A percentile compares a stretch with the other conserved stretches of the same genome.
These are phyloP conservation scores for Naganishia kalamii DNA, from an alignment of 768 basidiomycete genomes.

Conservation along the genomic window DNA sequence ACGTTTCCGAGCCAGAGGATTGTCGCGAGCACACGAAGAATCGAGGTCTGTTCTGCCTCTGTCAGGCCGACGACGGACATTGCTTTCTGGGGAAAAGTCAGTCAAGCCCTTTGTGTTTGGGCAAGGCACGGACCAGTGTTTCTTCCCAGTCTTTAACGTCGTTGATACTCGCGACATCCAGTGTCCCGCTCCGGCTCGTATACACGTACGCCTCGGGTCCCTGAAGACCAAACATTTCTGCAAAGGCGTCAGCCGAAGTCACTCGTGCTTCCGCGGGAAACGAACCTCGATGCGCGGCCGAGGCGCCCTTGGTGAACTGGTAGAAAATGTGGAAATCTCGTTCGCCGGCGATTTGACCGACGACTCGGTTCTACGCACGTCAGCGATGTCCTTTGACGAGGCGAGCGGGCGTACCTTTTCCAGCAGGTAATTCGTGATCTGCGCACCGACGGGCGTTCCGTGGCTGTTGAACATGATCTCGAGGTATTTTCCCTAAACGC, in stretches of 20 bases:
- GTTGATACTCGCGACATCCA: slow-evolving; percentile 83
- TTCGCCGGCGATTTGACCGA: slow-evolving; percentile 92
- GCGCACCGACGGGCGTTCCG: slow-evolving; percentile 91
- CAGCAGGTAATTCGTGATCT: slow-evolving; percentile 95
- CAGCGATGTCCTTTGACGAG: background rate
- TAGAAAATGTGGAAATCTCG: slow-evolving; percentile 99
- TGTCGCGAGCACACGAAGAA: slow-evolving; percentile 84
- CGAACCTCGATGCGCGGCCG: slow-evolving; percentile 77
- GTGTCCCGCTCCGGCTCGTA: slow-evolving; percentile 83
- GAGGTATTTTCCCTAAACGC: slow-evolving; percentile 82
- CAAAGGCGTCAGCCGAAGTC: slow-evolving; percentile 8
- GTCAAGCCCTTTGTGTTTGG: background rate
- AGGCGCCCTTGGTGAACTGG: slow-evolving; percentile 94
- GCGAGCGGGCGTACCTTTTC: slow-evolving; percentile 73
- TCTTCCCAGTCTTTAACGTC: slow-evolving; percentile 80
- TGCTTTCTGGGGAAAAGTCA: slow-evolving; percentile 59
- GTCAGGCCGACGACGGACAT: slow-evolving; percentile 90
- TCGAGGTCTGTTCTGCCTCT: slow-evolving; percentile 76
- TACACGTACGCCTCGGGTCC: slow-evolving; percentile 93
- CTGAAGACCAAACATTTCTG: slow-evolving; percentile 90
- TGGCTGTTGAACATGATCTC: slow-evolving; percentile 97
- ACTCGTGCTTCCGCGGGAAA: background rate
- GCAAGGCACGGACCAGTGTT: slow-evolving; percentile 62
- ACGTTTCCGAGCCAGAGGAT: slow-evolving; percentile 96
- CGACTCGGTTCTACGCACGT: slow-evolving; percentile 54